Base-by-base conservation (phyloP, 129 eudicot genomes). In the Flaveria bidentis region DNA sequence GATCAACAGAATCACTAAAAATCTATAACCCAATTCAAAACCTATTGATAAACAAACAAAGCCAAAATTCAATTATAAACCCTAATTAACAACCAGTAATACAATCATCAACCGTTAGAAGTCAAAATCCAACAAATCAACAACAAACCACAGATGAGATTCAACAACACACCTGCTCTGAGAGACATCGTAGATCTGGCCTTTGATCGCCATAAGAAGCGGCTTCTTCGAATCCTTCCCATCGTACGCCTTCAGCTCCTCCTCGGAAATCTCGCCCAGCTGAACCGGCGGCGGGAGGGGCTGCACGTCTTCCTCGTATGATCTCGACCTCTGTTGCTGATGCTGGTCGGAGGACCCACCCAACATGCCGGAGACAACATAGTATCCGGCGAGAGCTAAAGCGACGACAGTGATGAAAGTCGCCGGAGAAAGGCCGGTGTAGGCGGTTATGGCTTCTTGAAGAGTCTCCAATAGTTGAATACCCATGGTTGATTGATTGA, bases 241-340 rank as follows among this genome's bases (percentile, higher is more conserved):
- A 65, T 87, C 96, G 74, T 85, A 92, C 33, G 72, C 82, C 56
- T 87, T 89, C 80, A 92, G 58, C 74, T 87, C 91, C 63, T 89
- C 91, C 30, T 83, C 97, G 50, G 86, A 73, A 52, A 89, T 87
- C 85, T 87, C 93, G 20, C 97, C 97, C 12, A 92, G 67, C 81
- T 87, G 91, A 81, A 92, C 93, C 8, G 97, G 97, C 9, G 96
- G 97, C 1, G 96, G 96, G 14, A 92, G 85, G 76, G 96, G 97
- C 86, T 80, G 76, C 88, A 82, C 17, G 10, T 57, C 82, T 69
- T 87, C 91, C 73, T 80, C 89, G 12, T 23, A 68, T 12, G 70
- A 75, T 42, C 88, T 78, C 28, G 86, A 5, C 45, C 84, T 66
- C 6, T 66, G 72, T 15, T 78, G 79, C 0, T 55, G 80, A 39